Base-by-base conservation (phyloP, 2,329 filamentous ascomycete species). In the Plectosphaerella plurivora region DNA sequence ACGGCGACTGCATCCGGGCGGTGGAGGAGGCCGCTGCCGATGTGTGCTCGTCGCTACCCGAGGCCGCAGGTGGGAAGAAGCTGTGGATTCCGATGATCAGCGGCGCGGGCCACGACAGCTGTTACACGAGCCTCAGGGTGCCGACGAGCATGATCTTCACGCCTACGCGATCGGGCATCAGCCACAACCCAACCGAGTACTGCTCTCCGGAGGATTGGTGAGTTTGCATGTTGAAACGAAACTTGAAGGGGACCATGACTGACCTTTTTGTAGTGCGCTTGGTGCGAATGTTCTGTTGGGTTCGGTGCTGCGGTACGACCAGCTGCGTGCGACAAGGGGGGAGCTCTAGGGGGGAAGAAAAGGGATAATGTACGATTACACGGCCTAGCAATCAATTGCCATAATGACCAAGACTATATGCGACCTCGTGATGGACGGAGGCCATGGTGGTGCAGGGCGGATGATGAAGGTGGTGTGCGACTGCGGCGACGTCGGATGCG, bases 1-100 rank as follows among this genome's bases (percentile, higher is more conserved):
- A 89, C 56, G 67, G 76, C 1, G 81, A 84, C 56, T 89, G 87
- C 59, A 85, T 90, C 50, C 65, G 73, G 5, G 86, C 83, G 20
- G 84, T 89, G 2, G 73, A 78, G 53, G 70, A 78, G 46, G 81
- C 84, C 35, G 82, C 84, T 0, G 66, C 67, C 39, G 75, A 75
- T 3, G 70, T 83, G 8, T 76, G 80, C 39, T 74, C 78, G 3
- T 33, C 22, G 8, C 54, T 56, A 0, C 49, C 50, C 2, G 47
- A 51, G n/a, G 37, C 45, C 4, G 12, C 35, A 2, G 22, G 42
- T 11, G 71, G 75, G 51, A 49, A 52, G 41, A 49, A 52, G 41
- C 55, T 63, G 18, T 65, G 58, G 61, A 54, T 46, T 18, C 60
- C 63, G 8, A 61, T 74, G 3, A 65, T 65, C 5, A 73, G 69